These are phyloP conservation scores for Penicillium riverlandense DNA, from an alignment of 495 filamentous ascomycete genomes.

Conservation along the genomic window DNA sequence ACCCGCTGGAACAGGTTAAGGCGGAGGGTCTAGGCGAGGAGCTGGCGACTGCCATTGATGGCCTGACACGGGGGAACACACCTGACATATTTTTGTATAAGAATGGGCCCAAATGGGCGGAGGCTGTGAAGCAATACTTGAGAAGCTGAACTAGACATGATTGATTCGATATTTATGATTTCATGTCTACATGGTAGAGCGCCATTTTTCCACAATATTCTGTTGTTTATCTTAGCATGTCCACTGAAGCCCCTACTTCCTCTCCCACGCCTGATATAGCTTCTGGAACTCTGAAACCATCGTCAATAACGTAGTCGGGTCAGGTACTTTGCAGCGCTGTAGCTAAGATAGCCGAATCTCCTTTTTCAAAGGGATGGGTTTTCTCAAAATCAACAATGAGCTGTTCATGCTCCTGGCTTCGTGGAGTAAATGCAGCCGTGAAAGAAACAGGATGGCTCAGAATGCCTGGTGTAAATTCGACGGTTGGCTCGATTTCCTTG, in stretches of 20 bases:
- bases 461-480: conserved; percentile 7
- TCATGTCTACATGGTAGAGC: too few species aligned
- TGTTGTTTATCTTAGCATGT: too few species aligned
- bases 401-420: conserved; percentile 3
- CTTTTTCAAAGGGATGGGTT: not conserved
- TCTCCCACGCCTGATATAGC: too few species aligned
- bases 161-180: too few species aligned
- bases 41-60: conserved; percentile 66
- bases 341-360: not conserved
- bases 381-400: conserved; percentile 3
- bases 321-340: too few species aligned
- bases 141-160: conserved; percentile 7
- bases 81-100: conserved; percentile 66
- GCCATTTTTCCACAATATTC: too few species aligned
- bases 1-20: conserved; percentile 59
- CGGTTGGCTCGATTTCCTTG: conserved; percentile 1
- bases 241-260: too few species aligned
- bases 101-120: conserved; percentile 58
- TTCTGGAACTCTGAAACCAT: too few species aligned
- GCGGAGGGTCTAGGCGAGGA: conserved; percentile 59
- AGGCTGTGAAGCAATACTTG: conserved; percentile 52
- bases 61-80: conserved; percentile 59
- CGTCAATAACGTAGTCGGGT: too few species aligned
- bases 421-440: conserved; percentile 1
- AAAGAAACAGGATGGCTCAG: conserved; percentile 5